Evolutionary conservation across 2,329 filamentous ascomycete genomes (phyloP), one percentile per base, ranked within the genome.

Genomic region (Onygenales sp.): DNA sequence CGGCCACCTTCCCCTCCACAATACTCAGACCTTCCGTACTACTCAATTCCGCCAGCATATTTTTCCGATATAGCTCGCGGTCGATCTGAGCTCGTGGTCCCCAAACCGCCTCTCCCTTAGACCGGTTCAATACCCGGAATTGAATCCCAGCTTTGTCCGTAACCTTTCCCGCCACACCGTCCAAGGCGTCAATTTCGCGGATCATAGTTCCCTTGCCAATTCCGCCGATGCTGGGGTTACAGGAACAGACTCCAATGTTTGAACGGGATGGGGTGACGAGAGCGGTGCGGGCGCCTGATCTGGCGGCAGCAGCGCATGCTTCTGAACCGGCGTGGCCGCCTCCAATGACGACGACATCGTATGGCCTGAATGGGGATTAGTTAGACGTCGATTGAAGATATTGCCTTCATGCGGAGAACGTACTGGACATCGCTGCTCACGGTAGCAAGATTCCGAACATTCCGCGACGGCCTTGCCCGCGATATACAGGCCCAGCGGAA

Each of bases 201-300:
- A 98, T 76, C 76, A 98, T 96, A 8, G 89, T 97, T 13, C 93
- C 93, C 69, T 98, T 98, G 44, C 93, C 93, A 61, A 98, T 97
- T n/a, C 93, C 93, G 41, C 93, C 93, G 66, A 98, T 95, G 59
- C 89, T 95, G 1, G 92, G 92, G 68, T 97, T 97, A 74, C 92
- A 97, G 38, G 91, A 96, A 73, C 92, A 97, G 33, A 93, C 89
- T 53, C 92, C 92, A 17, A 97, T 83, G 62, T 96, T 95, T 55
- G 91, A 85, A 54, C 89, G 71, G 56, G 87, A 89, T 2, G 92
- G 93, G 1, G 93, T 98, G 48, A 98, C 78, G 60, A 98, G 80
- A 1, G 87, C 92, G 43, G 93, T 97, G 63, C 85, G 84, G 49
- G 92, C 93, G 51, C 93, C 93, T 13, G 87, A 82, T 64, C 93